Conservation (phyloP, 2,329 filamentous ascomycete species). For the Cytospora paraplurivora region DNA sequence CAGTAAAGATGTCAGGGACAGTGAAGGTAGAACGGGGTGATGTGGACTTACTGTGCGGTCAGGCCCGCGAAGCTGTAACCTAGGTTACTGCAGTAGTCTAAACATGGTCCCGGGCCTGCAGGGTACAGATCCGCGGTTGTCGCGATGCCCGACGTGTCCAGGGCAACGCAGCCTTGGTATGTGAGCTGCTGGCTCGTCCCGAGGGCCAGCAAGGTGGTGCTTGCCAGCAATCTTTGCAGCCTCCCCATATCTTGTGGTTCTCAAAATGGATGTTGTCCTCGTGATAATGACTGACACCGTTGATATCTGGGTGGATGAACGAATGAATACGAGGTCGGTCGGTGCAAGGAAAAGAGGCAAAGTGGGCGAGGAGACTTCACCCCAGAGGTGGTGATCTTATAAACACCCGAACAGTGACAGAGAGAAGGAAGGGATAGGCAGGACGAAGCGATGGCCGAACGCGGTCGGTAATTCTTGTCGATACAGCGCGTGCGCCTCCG, state of each 20-base stretch:
- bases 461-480: conserved; percentile 7
- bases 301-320: conserved; percentile 2
- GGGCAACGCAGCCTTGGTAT: conserved; percentile 19
- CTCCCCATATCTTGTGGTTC: conserved; percentile 14
- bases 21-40: not conserved
- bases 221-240: conserved; percentile 16
- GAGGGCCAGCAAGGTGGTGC: conserved; percentile 15
- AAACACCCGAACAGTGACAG: conserved; percentile 2
- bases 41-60: conserved; percentile 21
- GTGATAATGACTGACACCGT: not conserved
- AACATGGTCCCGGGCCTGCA: conserved; percentile 18
- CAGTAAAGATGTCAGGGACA: not conserved
- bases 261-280: not conserved
- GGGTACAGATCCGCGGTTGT: conserved; percentile 9
- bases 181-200: conserved; percentile 9
- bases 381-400: conserved; percentile 8
- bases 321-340: conserved; percentile 21
- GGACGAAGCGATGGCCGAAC: conserved; percentile 1
- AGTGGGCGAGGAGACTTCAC: not conserved
- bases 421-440: conserved; percentile 6
- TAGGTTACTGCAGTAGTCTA: conserved; percentile 18
- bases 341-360: not conserved
- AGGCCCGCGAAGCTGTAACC: conserved; percentile 18
- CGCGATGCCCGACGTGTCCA: conserved; percentile 1
- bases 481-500: conserved; percentile 2